These are phyloP conservation scores for Tilletia caries DNA, from an alignment of 1,284 basidiomycete species.

Conservation along the genomic window DNA sequence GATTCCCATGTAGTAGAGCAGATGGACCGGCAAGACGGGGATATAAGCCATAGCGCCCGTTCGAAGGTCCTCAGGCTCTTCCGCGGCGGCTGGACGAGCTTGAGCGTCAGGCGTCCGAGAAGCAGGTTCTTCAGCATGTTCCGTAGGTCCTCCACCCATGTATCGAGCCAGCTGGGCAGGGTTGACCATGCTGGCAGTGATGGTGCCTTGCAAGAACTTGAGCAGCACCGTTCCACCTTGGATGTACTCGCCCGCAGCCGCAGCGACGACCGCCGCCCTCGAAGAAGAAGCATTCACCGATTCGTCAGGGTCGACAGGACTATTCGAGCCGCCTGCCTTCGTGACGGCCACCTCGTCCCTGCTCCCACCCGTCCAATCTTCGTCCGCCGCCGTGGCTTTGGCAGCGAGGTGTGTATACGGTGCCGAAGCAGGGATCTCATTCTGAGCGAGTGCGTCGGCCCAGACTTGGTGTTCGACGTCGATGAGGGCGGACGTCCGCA, in stretches of 20 bases:
- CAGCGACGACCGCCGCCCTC: neutral
- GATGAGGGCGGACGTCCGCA: slow-evolving; percentile 1
- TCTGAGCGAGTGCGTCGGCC: neutral
- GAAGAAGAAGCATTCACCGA: neutral
- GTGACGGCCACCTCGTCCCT: neutral
- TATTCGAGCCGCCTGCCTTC: neutral
- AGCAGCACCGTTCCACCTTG: slow-evolving; percentile 10
- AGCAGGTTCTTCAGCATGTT: neutral
- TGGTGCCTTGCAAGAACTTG: slow-evolving; percentile 12
- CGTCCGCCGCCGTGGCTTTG: neutral
- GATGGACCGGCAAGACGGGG: slow-evolving; percentile 4
- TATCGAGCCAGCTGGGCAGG: slow-evolving; percentile 4
- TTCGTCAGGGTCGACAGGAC: neutral
- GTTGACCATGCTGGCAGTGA: slow-evolving; percentile 10
- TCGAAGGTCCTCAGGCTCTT: neutral
- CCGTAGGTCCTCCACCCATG: neutral
- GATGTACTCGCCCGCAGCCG: slow-evolving; percentile 10
- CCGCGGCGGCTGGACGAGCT: neutral
- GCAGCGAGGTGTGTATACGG: slow-evolving; percentile 8
- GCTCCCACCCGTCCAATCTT: neutral
- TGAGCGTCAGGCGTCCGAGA: neutral
- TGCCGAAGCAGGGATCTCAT: slow-evolving; percentile 1
- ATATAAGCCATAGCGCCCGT: slow-evolving; percentile 11
- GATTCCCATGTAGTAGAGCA: slow-evolving; percentile 12
- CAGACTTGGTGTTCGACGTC: slow-evolving; percentile 4